Percentiles rank a stretch among this genome's conserved stretches.
phyloP scores from a whole-genome alignment of 192 early-diverging fungal species.

The Lobosporangium transversale region DNA sequence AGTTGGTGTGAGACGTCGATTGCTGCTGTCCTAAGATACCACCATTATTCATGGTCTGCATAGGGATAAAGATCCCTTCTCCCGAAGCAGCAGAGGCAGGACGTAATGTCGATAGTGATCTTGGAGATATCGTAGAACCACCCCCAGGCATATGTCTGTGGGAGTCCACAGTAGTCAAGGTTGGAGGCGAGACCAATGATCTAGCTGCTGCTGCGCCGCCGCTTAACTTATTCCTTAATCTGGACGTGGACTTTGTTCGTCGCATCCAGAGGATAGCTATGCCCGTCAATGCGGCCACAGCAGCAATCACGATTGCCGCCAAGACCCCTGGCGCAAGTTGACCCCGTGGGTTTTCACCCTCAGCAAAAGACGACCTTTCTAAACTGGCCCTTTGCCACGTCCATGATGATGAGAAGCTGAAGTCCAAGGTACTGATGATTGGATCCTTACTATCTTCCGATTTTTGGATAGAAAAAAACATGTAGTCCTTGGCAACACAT shows the following conservation, averaged over 20 bases:
- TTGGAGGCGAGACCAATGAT: neutral
- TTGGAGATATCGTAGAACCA: no score
- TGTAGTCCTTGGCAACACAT: neutral
- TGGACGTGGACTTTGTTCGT: neutral
- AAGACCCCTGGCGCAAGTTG: neutral
- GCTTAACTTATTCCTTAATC: neutral
- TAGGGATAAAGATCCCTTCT: neutral
- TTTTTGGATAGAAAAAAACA: constrained; percentile 8
- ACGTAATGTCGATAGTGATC: neutral
- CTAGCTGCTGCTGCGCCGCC: neutral
- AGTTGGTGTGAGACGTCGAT: constrained; percentile 2
- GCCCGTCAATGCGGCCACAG: neutral
- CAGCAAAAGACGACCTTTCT: neutral
- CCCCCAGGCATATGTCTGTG: neutral
- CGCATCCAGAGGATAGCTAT: neutral
- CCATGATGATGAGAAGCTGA: neutral
- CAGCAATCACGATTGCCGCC: neutral
- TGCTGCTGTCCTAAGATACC: neutral
- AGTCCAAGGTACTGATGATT: neutral
- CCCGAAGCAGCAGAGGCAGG: neutral
- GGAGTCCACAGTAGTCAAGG: neutral
- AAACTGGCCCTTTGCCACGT: neutral
- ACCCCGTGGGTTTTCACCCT: neutral
- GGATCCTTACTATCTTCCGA: neutral
- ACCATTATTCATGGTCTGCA: neutral